Percentiles rank a stretch among this genome's conserved stretches.
Evolutionary conservation across 2,329 filamentous ascomycete species (phyloP).

Genomic region (Verticillium longisporum): DNA sequence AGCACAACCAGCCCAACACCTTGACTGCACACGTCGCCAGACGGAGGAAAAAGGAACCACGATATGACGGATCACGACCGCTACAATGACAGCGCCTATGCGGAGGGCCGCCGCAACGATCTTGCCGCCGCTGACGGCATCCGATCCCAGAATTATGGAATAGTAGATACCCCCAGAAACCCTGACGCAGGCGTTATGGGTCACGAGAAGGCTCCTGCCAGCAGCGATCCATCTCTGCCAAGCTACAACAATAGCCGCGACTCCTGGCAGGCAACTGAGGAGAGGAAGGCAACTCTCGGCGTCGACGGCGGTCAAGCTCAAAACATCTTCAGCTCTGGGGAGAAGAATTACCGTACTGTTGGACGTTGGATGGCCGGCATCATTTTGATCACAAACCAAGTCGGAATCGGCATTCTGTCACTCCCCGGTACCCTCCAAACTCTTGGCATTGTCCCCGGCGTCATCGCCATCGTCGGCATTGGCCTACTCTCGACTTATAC

Average conservation of each 20-base stretch:
- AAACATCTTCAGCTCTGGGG: slow-evolving; percentile 22
- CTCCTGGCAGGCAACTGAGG: not conserved
- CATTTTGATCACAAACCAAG: slow-evolving; percentile 25
- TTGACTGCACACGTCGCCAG: not conserved
- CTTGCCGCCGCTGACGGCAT: not conserved
- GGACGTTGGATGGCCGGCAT: slow-evolving; percentile 24
- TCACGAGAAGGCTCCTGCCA: not conserved
- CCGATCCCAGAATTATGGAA: not conserved
- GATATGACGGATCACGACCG: not conserved
- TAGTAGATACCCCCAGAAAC: not conserved
- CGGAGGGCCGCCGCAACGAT: not conserved
- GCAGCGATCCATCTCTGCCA: not conserved
- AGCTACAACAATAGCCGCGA: not conserved
- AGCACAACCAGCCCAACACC: not conserved
- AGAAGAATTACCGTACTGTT: slow-evolving; percentile 25
- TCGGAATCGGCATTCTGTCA: slow-evolving; percentile 46
- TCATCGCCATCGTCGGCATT: slow-evolving; percentile 60
- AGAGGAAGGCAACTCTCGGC: not conserved
- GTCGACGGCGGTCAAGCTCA: not conserved
- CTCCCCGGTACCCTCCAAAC: slow-evolving; percentile 65
- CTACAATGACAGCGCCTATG: not conserved
- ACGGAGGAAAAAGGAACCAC: not conserved
- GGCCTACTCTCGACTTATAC: slow-evolving; percentile 59
- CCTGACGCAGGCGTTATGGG: not conserved
- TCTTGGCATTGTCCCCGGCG: slow-evolving; percentile 59